Evolutionary conservation across 78 protist species (phyloP).

Genomic region (Dictyostelium purpureum): DNA sequence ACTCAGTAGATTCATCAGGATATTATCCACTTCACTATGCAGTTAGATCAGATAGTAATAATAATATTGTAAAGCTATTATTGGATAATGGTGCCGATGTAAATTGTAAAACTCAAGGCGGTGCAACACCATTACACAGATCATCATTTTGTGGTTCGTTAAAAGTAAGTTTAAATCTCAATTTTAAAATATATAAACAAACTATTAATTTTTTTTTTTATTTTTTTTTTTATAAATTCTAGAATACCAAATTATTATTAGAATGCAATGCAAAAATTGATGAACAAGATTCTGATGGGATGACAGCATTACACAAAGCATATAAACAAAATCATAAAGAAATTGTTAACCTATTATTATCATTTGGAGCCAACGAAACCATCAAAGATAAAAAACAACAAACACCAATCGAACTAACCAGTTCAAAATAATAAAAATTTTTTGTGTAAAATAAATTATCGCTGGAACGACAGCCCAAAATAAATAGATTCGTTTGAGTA

Average conservation of each 20-base stretch:
- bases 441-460: too few relatives aligned
- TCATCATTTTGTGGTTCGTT: constrained; percentile 25
- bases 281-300: constrained; percentile 45
- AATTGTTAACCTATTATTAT: not conserved
- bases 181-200: not conserved
- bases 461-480: too few relatives aligned
- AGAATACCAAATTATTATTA: constrained; percentile 38
- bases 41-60: constrained; percentile 1
- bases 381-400: constrained; percentile 18
- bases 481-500: too few relatives aligned
- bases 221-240: not conserved
- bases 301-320: constrained; percentile 67
- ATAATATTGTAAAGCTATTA: not conserved
- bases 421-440: not conserved
- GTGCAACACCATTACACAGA: constrained; percentile 56
- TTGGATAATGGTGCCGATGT: constrained; percentile 28
- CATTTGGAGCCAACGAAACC: not conserved
- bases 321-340: constrained; percentile 14
- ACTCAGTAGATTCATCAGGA: constrained; percentile 12
- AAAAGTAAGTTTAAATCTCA: not conserved
- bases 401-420: not conserved
- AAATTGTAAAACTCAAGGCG: constrained; percentile 1
- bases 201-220: not conserved
- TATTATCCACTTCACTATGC: constrained; percentile 72
- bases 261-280: not conserved